phyloP scores from a whole-genome alignment of 306 rosid genomes.

The Albizia julibrissin region DNA sequence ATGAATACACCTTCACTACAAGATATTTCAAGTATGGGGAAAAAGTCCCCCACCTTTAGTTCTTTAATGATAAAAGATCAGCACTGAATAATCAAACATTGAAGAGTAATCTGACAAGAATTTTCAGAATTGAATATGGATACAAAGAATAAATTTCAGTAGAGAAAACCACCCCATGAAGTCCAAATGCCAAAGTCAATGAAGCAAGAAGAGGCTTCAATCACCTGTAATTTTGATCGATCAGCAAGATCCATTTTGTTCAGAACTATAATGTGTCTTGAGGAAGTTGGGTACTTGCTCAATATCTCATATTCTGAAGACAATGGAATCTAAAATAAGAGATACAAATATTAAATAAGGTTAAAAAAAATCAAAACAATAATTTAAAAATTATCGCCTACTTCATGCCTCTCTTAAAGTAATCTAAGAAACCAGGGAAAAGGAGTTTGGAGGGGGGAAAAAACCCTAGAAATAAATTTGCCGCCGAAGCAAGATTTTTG shows the following conservation, averaged over 20 bases:
- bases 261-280: constrained; percentile 53
- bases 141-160: neutral
- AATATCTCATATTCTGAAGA: constrained; percentile 59
- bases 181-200: neutral
- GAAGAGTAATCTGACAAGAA: neutral
- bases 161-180: neutral
- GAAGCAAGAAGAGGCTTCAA: neutral
- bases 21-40: neutral
- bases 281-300: constrained; percentile 30
- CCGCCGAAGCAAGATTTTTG: neutral
- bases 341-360: neutral
- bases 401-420: neutral
- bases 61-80: neutral
- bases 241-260: constrained; percentile 90
- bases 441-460: neutral
- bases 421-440: neutral
- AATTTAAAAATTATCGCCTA: neutral
- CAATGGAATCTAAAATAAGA: constrained; percentile 63
- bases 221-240: constrained; percentile 52
- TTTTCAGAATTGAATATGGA: neutral
- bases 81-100: neutral
- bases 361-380: neutral
- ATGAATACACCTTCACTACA: neutral
- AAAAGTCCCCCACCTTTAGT: neutral
- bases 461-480: neutral